Evolutionary conservation across 768 basidiomycete species (phyloP), one percentile per base, ranked within the genome.

Genomic region (Mrakia frigida): DNA sequence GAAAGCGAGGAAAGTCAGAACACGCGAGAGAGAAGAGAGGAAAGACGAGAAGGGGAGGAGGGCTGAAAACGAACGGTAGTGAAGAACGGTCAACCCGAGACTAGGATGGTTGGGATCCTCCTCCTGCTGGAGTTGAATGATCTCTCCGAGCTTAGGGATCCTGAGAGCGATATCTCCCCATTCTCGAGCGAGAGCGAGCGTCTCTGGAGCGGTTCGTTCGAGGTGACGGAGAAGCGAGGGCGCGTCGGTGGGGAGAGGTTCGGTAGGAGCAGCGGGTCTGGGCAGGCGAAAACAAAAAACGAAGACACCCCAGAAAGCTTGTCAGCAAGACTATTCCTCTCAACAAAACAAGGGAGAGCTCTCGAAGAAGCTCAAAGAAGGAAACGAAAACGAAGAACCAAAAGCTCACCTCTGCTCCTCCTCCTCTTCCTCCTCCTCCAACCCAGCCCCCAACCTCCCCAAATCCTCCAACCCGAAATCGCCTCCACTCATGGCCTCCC

Each of bases 141-240:
- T 88, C 76, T 85, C 83, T 76, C 86, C 87, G 3, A 87, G 85
- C 75, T 86, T 86, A 60, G 87, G 80, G 4, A 94, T 84, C 77
- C 84, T 86, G 50, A 84, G 82, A 0, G 86, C 87, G 1, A 90
- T 88, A 80, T 91, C 90, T 56, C 90, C 89, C 92, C 92, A 93
- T 80, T 95, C 93, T 65, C 90, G 87, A 25, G 91, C 91, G 5
- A 94, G 83, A 6, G 92, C 92, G 35, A 94, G 85, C 2, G 90
- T 87, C 82, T 93, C 92, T 3, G 93, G 91, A 79, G 85, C 89
- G 18, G 87, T 89, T 81, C 88, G 91, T 82, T 92, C 90, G 18
- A 94, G 85, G 79, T 90, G 87, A 10, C 88, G 88, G 35, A 93
- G 81, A 6, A 90, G 81, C 3, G 87, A 83, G 2, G 50, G 63